Evolutionary conservation across 495 filamentous ascomycete genomes (phyloP), one percentile per base, ranked within the genome.

Genomic region (Friedmanniomyces endolithicus): DNA sequence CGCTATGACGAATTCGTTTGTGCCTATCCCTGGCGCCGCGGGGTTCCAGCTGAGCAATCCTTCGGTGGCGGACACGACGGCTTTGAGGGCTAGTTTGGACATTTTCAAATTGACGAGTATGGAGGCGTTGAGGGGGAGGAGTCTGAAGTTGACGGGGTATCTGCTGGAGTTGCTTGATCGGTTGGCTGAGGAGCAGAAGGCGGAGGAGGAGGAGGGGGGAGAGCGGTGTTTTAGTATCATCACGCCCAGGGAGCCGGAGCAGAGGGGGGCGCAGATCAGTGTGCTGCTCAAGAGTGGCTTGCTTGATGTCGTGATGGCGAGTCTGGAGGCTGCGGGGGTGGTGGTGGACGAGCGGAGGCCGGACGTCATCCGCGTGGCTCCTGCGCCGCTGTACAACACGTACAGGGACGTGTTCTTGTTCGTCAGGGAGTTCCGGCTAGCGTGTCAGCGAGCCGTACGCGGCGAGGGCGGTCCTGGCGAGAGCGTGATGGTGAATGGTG

Each of bases 351-450:
- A 97, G 72, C 72, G 92, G 58, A 82, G 80, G 64, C 92, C 92
- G 20, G 82, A 95, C 68, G 94, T 98, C 24, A 78, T 98, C 29
- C 74, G 92, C 7, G 86, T 96, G n/a, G 88, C 90, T 17, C 94
- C 92, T 1, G 83, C 87, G 29, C 90, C 92, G 33, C 64, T 97
- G 50, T 98, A 95, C 68, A 96, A 95, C 68, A 81, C 75, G 0
- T 96, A 84, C 66, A 65, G 65, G 48, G 92, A 98, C 62, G 85
- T 88, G 17, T 87, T 82, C 71, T 64, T 73, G 11, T 97, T 96
- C 67, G 81, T 82, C 19, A 68, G 77, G 52, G 79, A 73, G n/a
- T 79, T 87, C 54, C 66, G 65, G n/a, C 52, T 58, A 20, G 83
- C 78, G n/a, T 56, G 56, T 20, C 31, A 51, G 35, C 24, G 59